Base-by-base conservation (phyloP, 176 grass and related monocot species). In the Carex cristatella region DNA sequence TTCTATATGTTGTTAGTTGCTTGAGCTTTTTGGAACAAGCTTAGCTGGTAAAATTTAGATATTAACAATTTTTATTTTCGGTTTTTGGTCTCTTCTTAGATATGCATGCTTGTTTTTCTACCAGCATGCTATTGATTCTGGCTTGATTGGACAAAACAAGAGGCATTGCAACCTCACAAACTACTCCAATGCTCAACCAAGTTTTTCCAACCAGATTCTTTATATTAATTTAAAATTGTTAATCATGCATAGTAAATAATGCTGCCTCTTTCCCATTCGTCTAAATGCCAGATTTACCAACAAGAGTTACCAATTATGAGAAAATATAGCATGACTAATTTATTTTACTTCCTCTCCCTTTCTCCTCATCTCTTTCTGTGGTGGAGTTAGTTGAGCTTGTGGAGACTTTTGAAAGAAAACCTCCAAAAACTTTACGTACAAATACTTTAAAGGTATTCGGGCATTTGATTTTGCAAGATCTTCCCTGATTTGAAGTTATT, bases 401-500 rank as follows among this genome's bases (percentile, higher is more conserved):
- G 7, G 97, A 99, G 79, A 83, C 97, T 51, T 99, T 94, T 88
- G 97, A 99, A 87, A 99, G 94, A 85, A 94, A 85, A 81, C 93
- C 91, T 13, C 97, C 97, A 61, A 93, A 99, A 84, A 91, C 87
- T 66, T 86, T 99, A 65, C 89, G 93, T 32, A 94, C 97, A 72
- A 99, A 99, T 79, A 99, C 93, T 70, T 69, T 96, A 40, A 99
- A 99, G 93, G 97, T 99, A 92, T 51, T 84, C 7, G 7, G 10
- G 19, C 0, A 35, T 28, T 58, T 62, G 1, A 57, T 18, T 62
- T 55, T 86, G 3, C 74, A 33, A 57, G 74, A 7, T 57, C 48
- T 78, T 1, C 35, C 28, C 27, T 78, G 69, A 56, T 56, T 12
- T 1, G 7, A 37, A 1, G 11, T 57, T 35, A 27, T 23, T 23